Evolutionary conservation across 176 grass and related monocot genomes (phyloP).

Genomic region (Ensete ventricosum): DNA sequence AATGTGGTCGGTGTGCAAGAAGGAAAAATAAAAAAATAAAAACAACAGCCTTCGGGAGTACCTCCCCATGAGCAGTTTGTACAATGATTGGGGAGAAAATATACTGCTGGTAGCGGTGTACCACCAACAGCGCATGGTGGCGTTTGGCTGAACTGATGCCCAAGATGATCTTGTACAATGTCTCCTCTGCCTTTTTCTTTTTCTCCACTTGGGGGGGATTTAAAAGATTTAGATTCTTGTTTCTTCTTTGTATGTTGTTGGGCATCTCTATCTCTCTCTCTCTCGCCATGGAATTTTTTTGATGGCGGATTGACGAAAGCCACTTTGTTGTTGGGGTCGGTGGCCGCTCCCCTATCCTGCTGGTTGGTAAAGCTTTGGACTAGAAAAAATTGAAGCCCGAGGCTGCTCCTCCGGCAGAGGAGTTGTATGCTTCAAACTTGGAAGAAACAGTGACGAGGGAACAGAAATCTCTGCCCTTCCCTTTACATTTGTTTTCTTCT

Average conservation of each 20-base stretch:
- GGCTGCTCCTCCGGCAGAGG: neutral
- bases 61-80: constrained; percentile 45
- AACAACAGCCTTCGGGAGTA: neutral
- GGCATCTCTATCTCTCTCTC: neutral
- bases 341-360: neutral
- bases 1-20: neutral
- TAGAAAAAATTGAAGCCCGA: neutral
- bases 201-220: neutral
- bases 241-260: neutral
- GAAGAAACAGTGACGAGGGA: neutral
- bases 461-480: neutral
- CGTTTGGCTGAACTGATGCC: neutral
- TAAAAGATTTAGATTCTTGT: neutral
- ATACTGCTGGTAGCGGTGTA: neutral
- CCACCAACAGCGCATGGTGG: neutral
- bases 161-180: neutral
- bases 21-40: neutral
- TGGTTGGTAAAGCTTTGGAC: neutral
- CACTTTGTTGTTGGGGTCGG: neutral
- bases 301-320: neutral
- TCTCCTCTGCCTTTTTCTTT: neutral
- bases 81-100: constrained; percentile 54
- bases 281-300: neutral
- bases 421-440: neutral
- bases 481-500: neutral